These are phyloP conservation scores for Tolypocladium ophioglossoides DNA, from an alignment of 2,329 filamentous ascomycete species.

Conservation along the genomic window DNA sequence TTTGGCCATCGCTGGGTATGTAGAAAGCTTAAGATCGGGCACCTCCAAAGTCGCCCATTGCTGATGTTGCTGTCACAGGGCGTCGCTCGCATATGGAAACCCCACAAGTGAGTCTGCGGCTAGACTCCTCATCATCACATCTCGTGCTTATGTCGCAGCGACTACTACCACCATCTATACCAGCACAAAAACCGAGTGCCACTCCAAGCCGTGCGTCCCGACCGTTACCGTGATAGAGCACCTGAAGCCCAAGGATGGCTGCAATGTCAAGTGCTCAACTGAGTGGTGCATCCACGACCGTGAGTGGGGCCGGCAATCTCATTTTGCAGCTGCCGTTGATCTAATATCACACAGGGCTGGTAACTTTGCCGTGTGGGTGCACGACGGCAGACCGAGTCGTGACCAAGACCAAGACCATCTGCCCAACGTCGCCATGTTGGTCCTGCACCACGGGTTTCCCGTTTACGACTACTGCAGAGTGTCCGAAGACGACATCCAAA, in stretches of 20 bases:
- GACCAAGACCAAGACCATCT: slow-evolving; percentile 8
- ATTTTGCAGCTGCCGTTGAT: not conserved
- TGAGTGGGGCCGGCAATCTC: not conserved
- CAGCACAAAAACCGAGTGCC: not conserved
- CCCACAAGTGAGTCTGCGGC: not conserved
- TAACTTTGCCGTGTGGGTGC: slow-evolving; percentile 10
- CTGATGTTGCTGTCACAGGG: not conserved
- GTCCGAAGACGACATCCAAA: not conserved
- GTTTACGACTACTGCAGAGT: slow-evolving; percentile 5
- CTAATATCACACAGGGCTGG: slow-evolving; percentile 1
- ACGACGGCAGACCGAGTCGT: slow-evolving; percentile 5
- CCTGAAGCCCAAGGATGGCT: slow-evolving; percentile 2
- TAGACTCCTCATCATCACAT: not conserved
- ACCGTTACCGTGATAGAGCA: slow-evolving; percentile 8
- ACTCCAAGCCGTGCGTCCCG: slow-evolving; percentile 3
- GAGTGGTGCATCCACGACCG: slow-evolving; percentile 9
- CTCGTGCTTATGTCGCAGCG: not conserved
- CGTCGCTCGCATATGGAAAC: not conserved
- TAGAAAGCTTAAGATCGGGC: not conserved
- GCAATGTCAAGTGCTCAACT: slow-evolving; percentile 6
- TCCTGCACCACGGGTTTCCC: slow-evolving; percentile 6
- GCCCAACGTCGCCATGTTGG: slow-evolving; percentile 5
- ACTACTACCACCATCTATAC: not conserved
- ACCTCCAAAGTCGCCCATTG: not conserved
- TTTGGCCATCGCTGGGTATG: not conserved